A percentile compares a stretch with the other conserved stretches of the same genome.
Conservation (phyloP, 495 filamentous ascomycete species). For the Pyronema domesticum region DNA sequence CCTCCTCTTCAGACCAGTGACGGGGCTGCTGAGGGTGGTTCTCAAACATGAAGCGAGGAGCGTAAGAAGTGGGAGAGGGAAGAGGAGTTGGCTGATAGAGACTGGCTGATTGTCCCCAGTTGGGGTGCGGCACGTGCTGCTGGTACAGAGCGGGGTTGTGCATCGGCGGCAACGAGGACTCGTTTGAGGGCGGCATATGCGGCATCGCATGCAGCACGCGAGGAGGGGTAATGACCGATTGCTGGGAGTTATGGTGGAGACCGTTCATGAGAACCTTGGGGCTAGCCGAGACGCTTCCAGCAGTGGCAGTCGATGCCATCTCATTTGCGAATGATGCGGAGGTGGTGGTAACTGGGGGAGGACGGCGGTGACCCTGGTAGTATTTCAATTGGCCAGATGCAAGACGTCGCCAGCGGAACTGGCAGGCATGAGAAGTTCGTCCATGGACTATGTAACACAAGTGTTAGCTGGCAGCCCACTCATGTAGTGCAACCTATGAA, state of each 20-base stretch:
- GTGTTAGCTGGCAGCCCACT: slow-evolving; percentile 6
- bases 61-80: slow-evolving; percentile 21
- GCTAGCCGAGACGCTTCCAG: slow-evolving; percentile 15
- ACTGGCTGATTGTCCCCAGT: slow-evolving; percentile 8
- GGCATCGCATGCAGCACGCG: slow-evolving; percentile 20
- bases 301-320: slow-evolving; percentile 23
- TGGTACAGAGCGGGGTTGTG: neutral
- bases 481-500: neutral
- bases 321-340: slow-evolving; percentile 23
- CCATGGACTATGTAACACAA: slow-evolving; percentile 12
- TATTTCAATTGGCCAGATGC: slow-evolving; percentile 25
- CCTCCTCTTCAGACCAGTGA: slow-evolving; percentile 19
- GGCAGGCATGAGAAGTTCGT: slow-evolving; percentile 24
- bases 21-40: slow-evolving; percentile 4
- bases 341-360: slow-evolving; percentile 24
- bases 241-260: slow-evolving; percentile 17
- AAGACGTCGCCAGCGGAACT: slow-evolving; percentile 25
- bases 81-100: slow-evolving; percentile 21
- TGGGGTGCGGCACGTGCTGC: neutral
- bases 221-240: slow-evolving; percentile 16
- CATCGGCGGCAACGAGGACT: slow-evolving; percentile 16
- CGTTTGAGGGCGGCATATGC: slow-evolving; percentile 16
- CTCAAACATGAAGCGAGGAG: slow-evolving; percentile 13
- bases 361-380: slow-evolving; percentile 24
- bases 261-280: slow-evolving; percentile 22